A percentile compares a stretch with the other conserved stretches of the same genome.
phyloP scores from a whole-genome alignment of 208 protist genomes.

The Leishmania braziliensis region DNA sequence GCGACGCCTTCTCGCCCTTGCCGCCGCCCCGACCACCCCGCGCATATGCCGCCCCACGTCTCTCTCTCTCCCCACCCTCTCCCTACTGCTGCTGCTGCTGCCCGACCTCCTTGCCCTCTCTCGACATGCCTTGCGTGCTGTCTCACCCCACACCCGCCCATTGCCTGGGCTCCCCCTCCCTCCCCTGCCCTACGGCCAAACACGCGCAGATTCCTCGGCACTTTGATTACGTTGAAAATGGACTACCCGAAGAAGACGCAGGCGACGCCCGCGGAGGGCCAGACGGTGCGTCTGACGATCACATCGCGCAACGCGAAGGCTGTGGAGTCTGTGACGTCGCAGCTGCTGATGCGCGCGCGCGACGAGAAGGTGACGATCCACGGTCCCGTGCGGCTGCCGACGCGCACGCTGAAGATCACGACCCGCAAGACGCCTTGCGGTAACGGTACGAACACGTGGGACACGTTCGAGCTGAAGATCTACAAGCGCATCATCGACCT shows the following conservation, averaged over 20 bases:
- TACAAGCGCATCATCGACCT: slow-evolving; percentile 99
- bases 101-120: background rate
- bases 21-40: background rate
- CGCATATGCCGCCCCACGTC: background rate
- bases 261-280: slow-evolving; percentile 49
- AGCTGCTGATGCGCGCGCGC: slow-evolving; percentile 94
- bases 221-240: slow-evolving; percentile 86
- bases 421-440: slow-evolving; percentile 99
- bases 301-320: slow-evolving; percentile 95
- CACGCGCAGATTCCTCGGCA: slow-evolving; percentile 37
- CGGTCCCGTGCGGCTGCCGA: slow-evolving; percentile 98
- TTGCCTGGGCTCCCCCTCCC: background rate
- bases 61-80: background rate
- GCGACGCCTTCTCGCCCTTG: background rate
- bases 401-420: slow-evolving; percentile 97
- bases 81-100: background rate
- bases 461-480: slow-evolving; percentile 99
- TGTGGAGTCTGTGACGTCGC: slow-evolving; percentile 97
- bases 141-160: background rate
- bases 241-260: slow-evolving; percentile 80
- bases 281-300: slow-evolving; percentile 98
- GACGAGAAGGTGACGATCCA: slow-evolving; percentile 96
- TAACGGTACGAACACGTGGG: slow-evolving; percentile 99
- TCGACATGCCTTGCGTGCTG: background rate
- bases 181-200: background rate